Percentiles rank a stretch among this genome's conserved stretches.
These are phyloP conservation scores for Bruguiera sexangula DNA, from an alignment of 345 rosid species.

Conservation along the genomic window DNA sequence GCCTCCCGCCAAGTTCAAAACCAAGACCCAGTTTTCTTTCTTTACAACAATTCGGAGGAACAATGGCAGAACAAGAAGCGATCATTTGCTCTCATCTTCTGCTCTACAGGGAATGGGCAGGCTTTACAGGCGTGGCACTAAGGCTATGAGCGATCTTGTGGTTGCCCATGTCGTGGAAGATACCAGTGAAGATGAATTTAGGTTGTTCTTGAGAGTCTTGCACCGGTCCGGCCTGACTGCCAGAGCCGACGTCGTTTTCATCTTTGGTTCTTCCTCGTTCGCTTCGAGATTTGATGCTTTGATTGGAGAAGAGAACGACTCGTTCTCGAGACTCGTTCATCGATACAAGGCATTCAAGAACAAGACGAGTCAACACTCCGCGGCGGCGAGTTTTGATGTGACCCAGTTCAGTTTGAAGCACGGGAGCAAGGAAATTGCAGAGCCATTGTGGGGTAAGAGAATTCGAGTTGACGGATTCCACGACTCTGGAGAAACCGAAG, in stretches of 20 bases:
- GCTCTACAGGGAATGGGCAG: slow-evolving; percentile 72
- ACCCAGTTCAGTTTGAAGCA: slow-evolving; percentile 32
- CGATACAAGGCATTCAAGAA: slow-evolving; percentile 24
- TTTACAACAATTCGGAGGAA: not conserved
- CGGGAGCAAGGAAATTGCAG: slow-evolving; percentile 39
- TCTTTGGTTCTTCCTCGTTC: slow-evolving; percentile 36
- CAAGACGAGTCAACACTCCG: slow-evolving; percentile 21
- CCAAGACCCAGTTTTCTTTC: not conserved
- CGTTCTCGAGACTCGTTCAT: slow-evolving; percentile 54
- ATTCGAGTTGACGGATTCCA: slow-evolving; percentile 23
- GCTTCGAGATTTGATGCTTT: slow-evolving; percentile 32
- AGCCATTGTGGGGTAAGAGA: slow-evolving; percentile 84
- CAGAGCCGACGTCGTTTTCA: slow-evolving; percentile 55
- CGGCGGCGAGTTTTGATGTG: slow-evolving; percentile 36
- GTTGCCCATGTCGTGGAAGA: slow-evolving; percentile 65
- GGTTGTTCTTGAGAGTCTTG: slow-evolving; percentile 53
- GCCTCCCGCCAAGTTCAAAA: not conserved
- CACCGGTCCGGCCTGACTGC: slow-evolving; percentile 66
- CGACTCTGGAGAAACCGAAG: slow-evolving; percentile 13
- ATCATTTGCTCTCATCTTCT: slow-evolving; percentile 7
- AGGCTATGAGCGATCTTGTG: slow-evolving; percentile 51
- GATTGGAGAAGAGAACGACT: slow-evolving; percentile 61
- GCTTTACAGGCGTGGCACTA: slow-evolving; percentile 53
- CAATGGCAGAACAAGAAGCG: not conserved
- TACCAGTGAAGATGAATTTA: slow-evolving; percentile 46